A percentile compares a stretch with the other conserved stretches of the same genome.
Evolutionary conservation across 768 basidiomycete genomes (phyloP).

Genomic region (Macrolepiota dolichaula): DNA sequence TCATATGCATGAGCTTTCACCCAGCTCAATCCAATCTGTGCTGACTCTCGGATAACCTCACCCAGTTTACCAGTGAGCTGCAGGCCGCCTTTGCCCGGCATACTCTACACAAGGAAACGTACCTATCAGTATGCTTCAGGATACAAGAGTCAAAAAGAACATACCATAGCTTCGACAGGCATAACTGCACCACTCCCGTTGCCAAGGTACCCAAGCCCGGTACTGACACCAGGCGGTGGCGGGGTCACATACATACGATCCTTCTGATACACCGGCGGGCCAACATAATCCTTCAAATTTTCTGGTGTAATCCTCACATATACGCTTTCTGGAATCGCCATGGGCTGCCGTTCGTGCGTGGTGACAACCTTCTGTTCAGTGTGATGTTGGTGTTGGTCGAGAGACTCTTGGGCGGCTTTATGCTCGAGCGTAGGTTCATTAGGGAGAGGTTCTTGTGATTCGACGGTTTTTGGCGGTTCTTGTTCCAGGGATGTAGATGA

Average conservation of each 20-base stretch:
- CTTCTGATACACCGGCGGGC: conserved; percentile 92
- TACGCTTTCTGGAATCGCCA: conserved; percentile 75
- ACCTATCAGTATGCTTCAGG: too few species aligned
- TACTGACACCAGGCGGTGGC: conserved; percentile 91
- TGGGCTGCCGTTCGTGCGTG: conserved; percentile 74
- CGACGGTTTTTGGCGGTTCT: conserved; percentile 31
- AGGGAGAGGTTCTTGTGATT: conserved; percentile 46
- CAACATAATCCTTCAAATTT: conserved; percentile 94
- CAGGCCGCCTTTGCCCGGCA: conserved; percentile 21
- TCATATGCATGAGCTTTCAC: conserved; percentile 81
- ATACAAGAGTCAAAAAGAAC: conserved; percentile 21
- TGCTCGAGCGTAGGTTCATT: conserved; percentile 30
- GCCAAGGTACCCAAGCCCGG: conserved; percentile 92
- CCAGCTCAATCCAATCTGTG: conserved; percentile 93
- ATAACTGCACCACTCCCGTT: conserved; percentile 96
- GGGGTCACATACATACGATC: conserved; percentile 81
- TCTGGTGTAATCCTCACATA: conserved; percentile 81
- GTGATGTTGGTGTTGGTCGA: conserved; percentile 9
- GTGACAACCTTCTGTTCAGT: conserved; percentile 45
- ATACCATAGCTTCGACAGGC: conserved; percentile 92
- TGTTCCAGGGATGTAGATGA: not conserved
- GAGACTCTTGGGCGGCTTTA: conserved; percentile 8
- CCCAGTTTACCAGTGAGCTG: conserved; percentile 94
- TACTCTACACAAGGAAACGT: too few species aligned
- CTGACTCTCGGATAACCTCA: conserved; percentile 95